phyloP scores from a whole-genome alignment of 148 eudicot genomes.

The Rhododendron simsii region DNA sequence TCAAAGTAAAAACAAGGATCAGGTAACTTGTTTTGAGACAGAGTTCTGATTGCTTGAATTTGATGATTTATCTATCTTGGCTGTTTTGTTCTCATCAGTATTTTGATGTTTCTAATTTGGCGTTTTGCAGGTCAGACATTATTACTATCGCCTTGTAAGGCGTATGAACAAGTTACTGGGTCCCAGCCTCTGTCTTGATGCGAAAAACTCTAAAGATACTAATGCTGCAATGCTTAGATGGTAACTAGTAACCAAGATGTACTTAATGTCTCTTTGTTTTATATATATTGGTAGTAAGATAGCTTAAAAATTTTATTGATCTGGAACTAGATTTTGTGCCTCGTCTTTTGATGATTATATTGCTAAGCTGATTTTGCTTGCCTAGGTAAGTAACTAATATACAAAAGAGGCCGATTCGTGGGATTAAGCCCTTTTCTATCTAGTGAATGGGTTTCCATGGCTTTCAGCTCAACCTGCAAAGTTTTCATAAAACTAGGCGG shows the following conservation, averaged over 20 bases:
- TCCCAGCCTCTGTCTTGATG: constrained; percentile 84
- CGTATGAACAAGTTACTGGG: constrained; percentile 98
- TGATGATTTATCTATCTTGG: not conserved
- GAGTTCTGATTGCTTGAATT: not conserved
- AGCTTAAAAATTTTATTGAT: no score
- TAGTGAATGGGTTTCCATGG: not conserved
- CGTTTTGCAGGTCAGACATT: constrained; percentile 80
- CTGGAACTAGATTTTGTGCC: not conserved
- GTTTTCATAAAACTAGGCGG: not conserved
- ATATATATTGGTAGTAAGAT: not conserved
- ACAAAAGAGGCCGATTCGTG: not conserved
- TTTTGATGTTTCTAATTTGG: constrained; percentile 7
- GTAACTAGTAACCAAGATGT: constrained; percentile 26
- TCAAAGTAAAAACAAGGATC: constrained; percentile 96
- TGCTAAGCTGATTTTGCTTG: not conserved
- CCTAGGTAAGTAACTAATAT: not conserved
- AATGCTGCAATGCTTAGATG: constrained; percentile 99
- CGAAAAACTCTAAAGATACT: constrained; percentile 91
- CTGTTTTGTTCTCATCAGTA: not conserved
- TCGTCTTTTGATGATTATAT: not conserved
- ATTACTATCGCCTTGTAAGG: constrained; percentile 94
- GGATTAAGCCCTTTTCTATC: not conserved
- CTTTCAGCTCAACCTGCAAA: not conserved
- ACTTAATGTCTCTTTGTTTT: not conserved
- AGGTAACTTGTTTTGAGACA: constrained; percentile 39